Percentiles rank a stretch among this genome's conserved stretches.
Evolutionary conservation across 306 rosid species (phyloP).

Genomic region (Coriaria nepalensis): DNA sequence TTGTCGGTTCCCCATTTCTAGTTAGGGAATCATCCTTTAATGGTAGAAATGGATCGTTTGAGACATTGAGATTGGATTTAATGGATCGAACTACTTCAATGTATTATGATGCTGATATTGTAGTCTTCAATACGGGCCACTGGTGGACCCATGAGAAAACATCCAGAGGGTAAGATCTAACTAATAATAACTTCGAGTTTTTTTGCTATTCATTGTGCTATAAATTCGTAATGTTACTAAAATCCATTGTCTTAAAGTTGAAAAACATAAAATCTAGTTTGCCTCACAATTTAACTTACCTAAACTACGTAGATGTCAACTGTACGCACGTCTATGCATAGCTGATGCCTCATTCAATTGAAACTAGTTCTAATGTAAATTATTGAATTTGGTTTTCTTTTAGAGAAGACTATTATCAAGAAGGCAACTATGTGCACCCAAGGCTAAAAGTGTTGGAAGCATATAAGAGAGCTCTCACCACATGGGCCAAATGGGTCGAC

Average conservation of each 20-base stretch:
- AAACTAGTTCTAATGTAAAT: too few relatives aligned
- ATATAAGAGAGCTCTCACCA: conserved; percentile 64
- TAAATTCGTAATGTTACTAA: too few relatives aligned
- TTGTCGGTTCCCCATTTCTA: conserved; percentile 77
- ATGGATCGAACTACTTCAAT: conserved; percentile 62
- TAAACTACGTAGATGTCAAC: too few relatives aligned
- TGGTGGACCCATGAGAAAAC: conserved; percentile 99
- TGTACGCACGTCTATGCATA: too few relatives aligned
- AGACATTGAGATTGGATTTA: conserved; percentile 84
- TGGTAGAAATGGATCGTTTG: conserved; percentile 41
- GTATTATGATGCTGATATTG: conserved; percentile 63
- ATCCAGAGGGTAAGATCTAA: conserved; percentile 49
- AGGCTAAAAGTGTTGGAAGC: conserved; percentile 76
- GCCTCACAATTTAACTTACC: conserved; percentile 7
- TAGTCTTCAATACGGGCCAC: conserved; percentile 89
- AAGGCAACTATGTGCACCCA: conserved; percentile 63
- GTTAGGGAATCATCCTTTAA: conserved; percentile 63
- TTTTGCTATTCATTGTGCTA: too few relatives aligned
- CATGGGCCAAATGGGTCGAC: conserved; percentile 86
- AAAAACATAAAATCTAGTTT: too few relatives aligned
- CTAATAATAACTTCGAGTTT: conserved; percentile 1
- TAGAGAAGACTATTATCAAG: conserved; percentile 93
- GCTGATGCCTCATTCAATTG: too few relatives aligned
- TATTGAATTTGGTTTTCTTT: conserved; percentile 3
- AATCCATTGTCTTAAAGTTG: too few relatives aligned